A percentile compares a stretch with the other conserved stretches of the same genome.
phyloP scores from a whole-genome alignment of 139 green algal genomes.

The Dunaliella sp. region DNA sequence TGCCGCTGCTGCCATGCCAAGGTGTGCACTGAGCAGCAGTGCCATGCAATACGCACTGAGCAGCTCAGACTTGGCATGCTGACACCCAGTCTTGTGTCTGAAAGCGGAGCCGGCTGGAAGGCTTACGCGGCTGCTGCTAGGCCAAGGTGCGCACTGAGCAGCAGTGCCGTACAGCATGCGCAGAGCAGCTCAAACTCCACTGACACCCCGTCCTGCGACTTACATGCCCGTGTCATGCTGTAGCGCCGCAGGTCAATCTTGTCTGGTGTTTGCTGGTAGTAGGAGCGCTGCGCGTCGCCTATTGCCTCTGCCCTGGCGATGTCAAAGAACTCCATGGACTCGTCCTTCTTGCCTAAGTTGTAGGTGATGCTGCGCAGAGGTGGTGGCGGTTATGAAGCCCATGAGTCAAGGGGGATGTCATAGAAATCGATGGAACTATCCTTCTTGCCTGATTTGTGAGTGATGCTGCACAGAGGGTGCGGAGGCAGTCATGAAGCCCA shows the following conservation, averaged over 20 bases:
- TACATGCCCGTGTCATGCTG: not conserved
- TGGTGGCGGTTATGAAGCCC: too few species aligned
- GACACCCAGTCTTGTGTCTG: not conserved
- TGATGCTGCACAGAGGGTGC: too few species aligned
- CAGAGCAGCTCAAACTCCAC: not conserved
- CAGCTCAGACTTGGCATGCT: not conserved
- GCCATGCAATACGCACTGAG: not conserved
- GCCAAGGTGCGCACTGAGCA: not conserved
- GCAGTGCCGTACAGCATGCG: not conserved
- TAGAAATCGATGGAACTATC: too few species aligned
- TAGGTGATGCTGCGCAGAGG: conserved; percentile 41
- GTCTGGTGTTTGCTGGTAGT: conserved; percentile 2
- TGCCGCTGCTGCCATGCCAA: not conserved
- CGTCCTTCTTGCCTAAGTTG: conserved; percentile 31
- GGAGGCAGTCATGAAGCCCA: too few species aligned
- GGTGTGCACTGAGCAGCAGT: not conserved
- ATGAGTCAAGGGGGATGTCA: too few species aligned
- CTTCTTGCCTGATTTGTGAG: too few species aligned
- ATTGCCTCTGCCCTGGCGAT: conserved; percentile 3
- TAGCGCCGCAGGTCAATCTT: conserved; percentile 13
- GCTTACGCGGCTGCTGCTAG: too few species aligned
- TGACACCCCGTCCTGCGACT: not conserved
- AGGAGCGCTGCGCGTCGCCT: not conserved
- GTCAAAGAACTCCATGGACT: conserved; percentile 39
- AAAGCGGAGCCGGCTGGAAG: too few species aligned